These are phyloP conservation scores for Apiospora marii DNA, from an alignment of 2,329 filamentous ascomycete genomes.

Conservation along the genomic window DNA sequence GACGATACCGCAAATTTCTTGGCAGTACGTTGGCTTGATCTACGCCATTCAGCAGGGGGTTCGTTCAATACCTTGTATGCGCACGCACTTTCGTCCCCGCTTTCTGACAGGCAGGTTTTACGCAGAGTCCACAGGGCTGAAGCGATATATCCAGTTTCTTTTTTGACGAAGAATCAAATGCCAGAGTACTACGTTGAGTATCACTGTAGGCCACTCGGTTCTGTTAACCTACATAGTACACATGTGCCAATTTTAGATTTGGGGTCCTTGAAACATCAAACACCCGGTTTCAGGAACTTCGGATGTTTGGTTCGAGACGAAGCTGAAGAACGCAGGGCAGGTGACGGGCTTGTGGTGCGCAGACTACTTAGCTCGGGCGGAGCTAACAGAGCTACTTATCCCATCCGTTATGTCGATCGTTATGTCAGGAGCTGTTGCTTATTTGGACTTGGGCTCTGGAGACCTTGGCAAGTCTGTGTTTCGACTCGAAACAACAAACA, in stretches of 20 bases:
- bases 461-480: neutral
- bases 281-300: neutral
- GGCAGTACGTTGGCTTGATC: neutral
- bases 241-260: neutral
- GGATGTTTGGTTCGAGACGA: neutral
- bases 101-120: constrained; percentile 3
- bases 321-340: neutral
- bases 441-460: neutral
- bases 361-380: neutral
- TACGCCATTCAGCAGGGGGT: neutral
- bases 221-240: neutral
- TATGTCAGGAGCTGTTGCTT: constrained; percentile 11
- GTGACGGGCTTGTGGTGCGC: constrained; percentile 1
- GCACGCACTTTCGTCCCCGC: neutral
- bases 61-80: neutral
- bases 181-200: neutral
- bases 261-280: neutral
- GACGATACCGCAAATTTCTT: neutral
- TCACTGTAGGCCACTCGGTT: neutral
- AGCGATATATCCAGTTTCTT: neutral
- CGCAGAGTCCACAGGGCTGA: constrained; percentile 1
- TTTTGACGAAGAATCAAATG: neutral
- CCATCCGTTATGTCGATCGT: constrained; percentile 17
- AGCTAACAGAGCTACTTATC: neutral
- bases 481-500: neutral